phyloP scores from a whole-genome alignment of 2,329 filamentous ascomycete species.

The Pseudophaeomoniella oleicola region DNA sequence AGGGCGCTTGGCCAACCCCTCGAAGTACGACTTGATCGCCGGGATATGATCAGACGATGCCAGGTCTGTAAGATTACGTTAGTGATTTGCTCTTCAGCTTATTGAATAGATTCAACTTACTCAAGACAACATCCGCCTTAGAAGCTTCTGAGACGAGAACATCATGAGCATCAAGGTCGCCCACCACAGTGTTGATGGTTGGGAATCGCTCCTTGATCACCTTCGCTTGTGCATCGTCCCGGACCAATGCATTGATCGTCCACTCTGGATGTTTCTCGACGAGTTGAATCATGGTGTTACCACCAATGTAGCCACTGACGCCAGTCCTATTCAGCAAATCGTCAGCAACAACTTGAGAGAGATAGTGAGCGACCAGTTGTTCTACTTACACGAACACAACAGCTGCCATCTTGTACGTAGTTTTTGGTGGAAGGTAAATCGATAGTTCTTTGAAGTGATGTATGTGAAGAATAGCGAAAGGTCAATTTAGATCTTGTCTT shows the following conservation, averaged over 20 bases:
- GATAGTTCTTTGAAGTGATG: too few relatives aligned
- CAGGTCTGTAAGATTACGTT: background rate
- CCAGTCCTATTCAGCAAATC: background rate
- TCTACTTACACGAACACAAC: background rate
- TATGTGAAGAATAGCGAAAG: too few relatives aligned
- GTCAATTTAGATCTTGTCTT: too few relatives aligned
- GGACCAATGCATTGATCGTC: background rate
- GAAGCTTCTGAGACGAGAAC: background rate
- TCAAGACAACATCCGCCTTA: background rate
- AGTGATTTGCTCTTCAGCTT: too few relatives aligned
- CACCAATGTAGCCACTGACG: conserved; percentile 1
- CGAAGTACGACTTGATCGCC: background rate
- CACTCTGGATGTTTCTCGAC: conserved; percentile 1
- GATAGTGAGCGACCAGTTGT: background rate
- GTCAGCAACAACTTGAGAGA: background rate
- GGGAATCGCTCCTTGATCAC: background rate
- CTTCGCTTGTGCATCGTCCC: background rate
- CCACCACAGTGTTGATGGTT: background rate
- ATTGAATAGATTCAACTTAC: too few relatives aligned
- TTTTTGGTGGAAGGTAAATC: too few relatives aligned
- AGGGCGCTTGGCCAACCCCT: background rate
- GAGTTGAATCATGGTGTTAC: background rate
- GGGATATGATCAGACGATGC: background rate
- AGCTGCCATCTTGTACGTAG: too few relatives aligned
- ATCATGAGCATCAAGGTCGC: background rate